Conservation (phyloP, 208 protist species). For the Trypanosoma scelopori region DNA sequence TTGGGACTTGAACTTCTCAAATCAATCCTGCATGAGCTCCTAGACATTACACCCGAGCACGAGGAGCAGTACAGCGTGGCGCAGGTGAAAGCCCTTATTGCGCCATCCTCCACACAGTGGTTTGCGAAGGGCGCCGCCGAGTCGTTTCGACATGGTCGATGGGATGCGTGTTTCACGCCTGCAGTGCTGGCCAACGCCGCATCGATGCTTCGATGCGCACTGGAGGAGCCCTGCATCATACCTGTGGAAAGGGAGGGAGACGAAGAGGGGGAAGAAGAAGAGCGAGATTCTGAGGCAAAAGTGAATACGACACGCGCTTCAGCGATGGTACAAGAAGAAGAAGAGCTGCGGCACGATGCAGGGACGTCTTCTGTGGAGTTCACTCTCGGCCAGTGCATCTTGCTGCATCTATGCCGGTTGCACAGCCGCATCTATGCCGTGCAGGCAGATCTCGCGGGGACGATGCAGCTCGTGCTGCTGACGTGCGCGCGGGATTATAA, state of each 20-base stretch:
- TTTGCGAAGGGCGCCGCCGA: slow-evolving; percentile 63
- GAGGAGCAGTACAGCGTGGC: slow-evolving; percentile 66
- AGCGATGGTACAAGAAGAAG: slow-evolving; percentile 5
- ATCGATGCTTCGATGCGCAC: slow-evolving; percentile 23
- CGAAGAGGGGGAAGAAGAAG: slow-evolving; percentile 23
- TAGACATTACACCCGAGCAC: slow-evolving; percentile 52
- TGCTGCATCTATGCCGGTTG: slow-evolving; percentile 74
- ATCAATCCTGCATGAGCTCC: slow-evolving; percentile 49
- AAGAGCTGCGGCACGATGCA: not conserved
- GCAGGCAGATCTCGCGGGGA: slow-evolving; percentile 71
- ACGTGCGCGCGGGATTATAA: slow-evolving; percentile 64
- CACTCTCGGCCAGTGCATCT: slow-evolving; percentile 53
- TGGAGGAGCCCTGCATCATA: slow-evolving; percentile 39
- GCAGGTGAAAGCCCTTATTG: slow-evolving; percentile 49
- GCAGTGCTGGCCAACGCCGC: slow-evolving; percentile 21
- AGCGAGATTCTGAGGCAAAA: slow-evolving; percentile 6
- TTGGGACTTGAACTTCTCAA: slow-evolving; percentile 67
- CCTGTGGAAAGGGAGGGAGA: slow-evolving; percentile 26
- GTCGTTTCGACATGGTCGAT: slow-evolving; percentile 65
- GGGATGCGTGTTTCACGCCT: slow-evolving; percentile 31
- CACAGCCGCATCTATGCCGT: slow-evolving; percentile 61
- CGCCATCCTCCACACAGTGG: slow-evolving; percentile 42
- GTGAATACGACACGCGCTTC: not conserved
- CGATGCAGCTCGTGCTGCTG: slow-evolving; percentile 62
- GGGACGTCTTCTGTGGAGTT: slow-evolving; percentile 12